Evolutionary conservation across 2,329 filamentous ascomycete species (phyloP), one percentile per base, ranked within the genome.

Genomic region (Ceratocystiopsis sp.): DNA sequence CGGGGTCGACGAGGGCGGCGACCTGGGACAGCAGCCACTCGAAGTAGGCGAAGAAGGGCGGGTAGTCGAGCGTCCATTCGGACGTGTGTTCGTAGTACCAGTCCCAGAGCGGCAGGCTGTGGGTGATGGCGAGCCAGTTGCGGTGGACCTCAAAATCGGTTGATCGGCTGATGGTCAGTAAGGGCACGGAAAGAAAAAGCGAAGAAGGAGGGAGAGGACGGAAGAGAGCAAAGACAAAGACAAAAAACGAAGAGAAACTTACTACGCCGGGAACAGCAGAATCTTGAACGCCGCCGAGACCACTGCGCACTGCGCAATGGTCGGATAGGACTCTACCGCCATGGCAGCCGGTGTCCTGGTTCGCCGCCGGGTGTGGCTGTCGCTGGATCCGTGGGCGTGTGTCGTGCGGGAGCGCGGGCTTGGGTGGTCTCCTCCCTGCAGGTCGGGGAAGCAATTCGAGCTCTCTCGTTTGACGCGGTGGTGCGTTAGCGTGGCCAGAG

Each of bases 61-160:
- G 91, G 59, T 98, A 98, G 65, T 98, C 91, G 56, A 98, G 79
- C 0, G 91, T 98, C 91, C 91, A 98, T 84, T 96, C 85, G 46
- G 91, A 98, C 2, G 87, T 94, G 64, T 87, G 81, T 69, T 98
- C 91, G 57, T 80, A 87, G 63, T 98, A 98, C 91, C 91, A 98
- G 52, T 93, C 70, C 60, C 82, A 77, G 41, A 87, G 63, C 3
- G 89, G 84, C 17, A 96, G 71, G 48, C 83, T 93, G 62, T 94
- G 71, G 5, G 91, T 96, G 53, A 96, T 85, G 49, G 91, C 91
- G 36, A 98, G 77, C 91, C 91, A 98, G 67, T 98, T 98, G 51
- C 91, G 80, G 63, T 98, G 91, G 44, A 98, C 91, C 62, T 98
- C 91, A 55, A 98, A 98, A 61, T 98, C 91, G 53, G 91, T 98